phyloP scores from a whole-genome alignment of 768 basidiomycete species.

The Tricholoma sp. region DNA sequence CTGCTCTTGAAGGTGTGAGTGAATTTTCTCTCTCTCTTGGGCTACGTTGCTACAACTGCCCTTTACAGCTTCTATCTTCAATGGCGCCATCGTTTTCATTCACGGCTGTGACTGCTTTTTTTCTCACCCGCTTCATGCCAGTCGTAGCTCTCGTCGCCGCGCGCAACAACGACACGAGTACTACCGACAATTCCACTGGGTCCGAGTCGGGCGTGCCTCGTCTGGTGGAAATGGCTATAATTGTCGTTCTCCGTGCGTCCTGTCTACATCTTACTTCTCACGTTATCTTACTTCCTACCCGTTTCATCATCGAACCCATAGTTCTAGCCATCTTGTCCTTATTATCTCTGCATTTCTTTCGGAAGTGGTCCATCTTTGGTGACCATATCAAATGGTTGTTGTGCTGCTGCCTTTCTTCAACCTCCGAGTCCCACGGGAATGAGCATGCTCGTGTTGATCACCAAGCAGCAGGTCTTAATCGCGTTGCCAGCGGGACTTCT shows the following conservation, averaged over 20 bases:
- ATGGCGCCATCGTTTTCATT: not conserved
- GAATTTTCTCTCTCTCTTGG: too few relatives aligned
- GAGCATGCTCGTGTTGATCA: too few relatives aligned
- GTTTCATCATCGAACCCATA: not conserved
- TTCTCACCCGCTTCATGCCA: not conserved
- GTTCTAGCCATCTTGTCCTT: not conserved
- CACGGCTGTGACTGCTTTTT: not conserved
- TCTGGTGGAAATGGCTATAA: not conserved
- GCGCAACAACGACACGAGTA: not conserved
- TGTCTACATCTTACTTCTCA: not conserved
- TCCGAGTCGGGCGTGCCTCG: not conserved
- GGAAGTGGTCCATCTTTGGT: not conserved
- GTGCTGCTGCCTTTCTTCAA: not conserved
- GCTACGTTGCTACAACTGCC: too few relatives aligned
- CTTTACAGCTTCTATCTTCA: too few relatives aligned
- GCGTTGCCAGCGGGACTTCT: not conserved
- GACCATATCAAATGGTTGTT: not conserved
- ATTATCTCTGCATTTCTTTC: not conserved
- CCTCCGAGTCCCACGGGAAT: not conserved
- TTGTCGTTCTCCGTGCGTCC: not conserved
- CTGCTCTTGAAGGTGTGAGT: too few relatives aligned
- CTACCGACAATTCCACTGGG: not conserved
- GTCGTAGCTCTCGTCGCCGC: not conserved
- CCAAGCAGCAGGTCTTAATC: not conserved
- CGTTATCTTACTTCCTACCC: not conserved